These are phyloP conservation scores for Leishmania martiniquensis DNA, from an alignment of 208 protist species.

Conservation along the genomic window DNA sequence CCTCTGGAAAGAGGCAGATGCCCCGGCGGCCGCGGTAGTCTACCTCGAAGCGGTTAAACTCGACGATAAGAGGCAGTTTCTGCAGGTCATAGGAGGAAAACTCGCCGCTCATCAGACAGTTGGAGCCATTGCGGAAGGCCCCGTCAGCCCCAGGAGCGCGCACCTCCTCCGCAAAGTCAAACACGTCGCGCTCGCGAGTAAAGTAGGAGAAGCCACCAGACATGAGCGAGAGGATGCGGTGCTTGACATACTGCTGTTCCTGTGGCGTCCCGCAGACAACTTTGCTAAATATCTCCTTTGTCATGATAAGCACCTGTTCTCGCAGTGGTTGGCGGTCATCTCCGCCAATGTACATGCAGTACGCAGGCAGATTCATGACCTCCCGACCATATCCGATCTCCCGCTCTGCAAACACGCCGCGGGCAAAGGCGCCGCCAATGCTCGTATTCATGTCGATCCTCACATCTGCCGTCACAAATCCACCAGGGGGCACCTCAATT, in stretches of 20 bases:
- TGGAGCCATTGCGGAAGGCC: slow-evolving; percentile 65
- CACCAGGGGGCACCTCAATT: slow-evolving; percentile 59
- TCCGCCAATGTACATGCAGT: slow-evolving; percentile 81
- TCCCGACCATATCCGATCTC: slow-evolving; percentile 83
- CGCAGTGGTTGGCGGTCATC: slow-evolving; percentile 47
- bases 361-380: slow-evolving; percentile 83
- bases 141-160: slow-evolving; percentile 58
- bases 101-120: slow-evolving; percentile 70
- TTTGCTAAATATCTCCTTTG: slow-evolving; percentile 71
- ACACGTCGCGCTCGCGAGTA: slow-evolving; percentile 84
- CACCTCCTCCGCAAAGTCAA: slow-evolving; percentile 84
- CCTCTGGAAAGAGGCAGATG: slow-evolving; percentile 84
- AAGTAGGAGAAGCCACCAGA: slow-evolving; percentile 87
- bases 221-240: slow-evolving; percentile 77
- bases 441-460: slow-evolving; percentile 78
- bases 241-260: slow-evolving; percentile 78
- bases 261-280: slow-evolving; percentile 59
- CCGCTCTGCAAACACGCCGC: slow-evolving; percentile 72
- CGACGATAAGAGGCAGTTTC: slow-evolving; percentile 80
- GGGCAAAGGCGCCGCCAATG: slow-evolving; percentile 73
- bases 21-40: slow-evolving; percentile 80
- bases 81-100: slow-evolving; percentile 87
- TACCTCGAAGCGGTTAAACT: slow-evolving; percentile 89
- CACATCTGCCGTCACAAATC: slow-evolving; percentile 81
- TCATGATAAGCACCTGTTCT: slow-evolving; percentile 79